Conservation (phyloP, 176 grass and related monocot species). For the Oryza punctata region DNA sequence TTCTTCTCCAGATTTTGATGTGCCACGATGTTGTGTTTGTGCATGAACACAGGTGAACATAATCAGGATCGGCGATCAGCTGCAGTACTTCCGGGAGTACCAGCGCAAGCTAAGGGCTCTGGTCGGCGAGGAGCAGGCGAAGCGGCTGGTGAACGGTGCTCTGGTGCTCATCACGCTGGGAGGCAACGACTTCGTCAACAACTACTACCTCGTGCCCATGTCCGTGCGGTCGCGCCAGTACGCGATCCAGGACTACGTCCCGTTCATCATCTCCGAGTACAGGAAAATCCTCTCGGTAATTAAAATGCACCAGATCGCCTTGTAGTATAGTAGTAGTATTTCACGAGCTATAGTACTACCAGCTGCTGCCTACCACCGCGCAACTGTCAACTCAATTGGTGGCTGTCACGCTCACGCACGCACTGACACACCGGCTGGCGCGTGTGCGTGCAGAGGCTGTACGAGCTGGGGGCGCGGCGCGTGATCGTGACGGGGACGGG, state of each 20-base stretch:
- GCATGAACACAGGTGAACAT: slow-evolving; percentile 68
- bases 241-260: slow-evolving; percentile 81
- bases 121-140: slow-evolving; percentile 52
- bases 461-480: slow-evolving; percentile 73
- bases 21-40: not conserved
- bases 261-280: slow-evolving; percentile 82
- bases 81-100: slow-evolving; percentile 80
- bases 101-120: slow-evolving; percentile 59
- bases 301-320: not conserved
- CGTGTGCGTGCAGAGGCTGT: slow-evolving; percentile 57
- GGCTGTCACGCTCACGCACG: not conserved
- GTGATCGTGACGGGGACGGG: slow-evolving; percentile 90
- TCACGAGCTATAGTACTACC: no score
- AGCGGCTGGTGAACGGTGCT: slow-evolving; percentile 50
- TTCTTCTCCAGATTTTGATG: not conserved
- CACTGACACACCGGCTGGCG: not conserved
- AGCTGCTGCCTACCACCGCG: not conserved
- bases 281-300: slow-evolving; percentile 70
- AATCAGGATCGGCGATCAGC: slow-evolving; percentile 76
- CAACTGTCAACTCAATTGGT: slow-evolving; percentile 6
- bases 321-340: no score
- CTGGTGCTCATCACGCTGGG: slow-evolving; percentile 90
- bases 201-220: slow-evolving; percentile 96
- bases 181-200: slow-evolving; percentile 99
- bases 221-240: slow-evolving; percentile 82